Conservation (phyloP, 805 yeast species). For the Barnettozyma vustinii region DNA sequence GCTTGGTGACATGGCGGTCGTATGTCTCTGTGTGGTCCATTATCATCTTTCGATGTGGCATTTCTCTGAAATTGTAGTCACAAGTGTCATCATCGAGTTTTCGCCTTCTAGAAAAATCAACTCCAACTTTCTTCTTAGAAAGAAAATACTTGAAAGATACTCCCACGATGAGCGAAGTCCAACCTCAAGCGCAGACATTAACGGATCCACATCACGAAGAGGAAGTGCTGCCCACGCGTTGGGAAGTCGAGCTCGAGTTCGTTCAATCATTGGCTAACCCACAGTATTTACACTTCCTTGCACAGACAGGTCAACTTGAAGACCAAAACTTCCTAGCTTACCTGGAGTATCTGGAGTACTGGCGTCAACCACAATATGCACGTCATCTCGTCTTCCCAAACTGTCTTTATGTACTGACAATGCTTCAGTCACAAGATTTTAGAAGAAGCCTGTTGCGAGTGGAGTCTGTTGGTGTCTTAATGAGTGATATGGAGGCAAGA, state of each 20-base stretch:
- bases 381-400: constrained; percentile 78
- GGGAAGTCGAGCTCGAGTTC: constrained; percentile 80
- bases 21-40: constrained; percentile 1
- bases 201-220: background rate
- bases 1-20: constrained; percentile 1
- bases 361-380: constrained; percentile 71
- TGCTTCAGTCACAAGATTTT: constrained; percentile 44
- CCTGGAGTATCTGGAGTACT: constrained; percentile 75
- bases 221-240: constrained; percentile 55
- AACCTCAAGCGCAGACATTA: background rate
- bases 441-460: constrained; percentile 51
- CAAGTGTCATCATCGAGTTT: background rate
- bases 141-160: too few relatives aligned
- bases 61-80: background rate
- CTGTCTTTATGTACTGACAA: constrained; percentile 67
- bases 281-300: constrained; percentile 79
- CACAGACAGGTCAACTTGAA: constrained; percentile 74
- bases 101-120: too few relatives aligned
- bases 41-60: background rate
- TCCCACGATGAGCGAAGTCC: background rate
- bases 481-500: constrained; percentile 72
- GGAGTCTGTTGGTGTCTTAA: constrained; percentile 50
- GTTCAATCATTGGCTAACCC: constrained; percentile 90
- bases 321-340: constrained; percentile 70
- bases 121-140: too few relatives aligned